Conservation (phyloP, 306 rosid species). For the Trifolium subterraneum region DNA sequence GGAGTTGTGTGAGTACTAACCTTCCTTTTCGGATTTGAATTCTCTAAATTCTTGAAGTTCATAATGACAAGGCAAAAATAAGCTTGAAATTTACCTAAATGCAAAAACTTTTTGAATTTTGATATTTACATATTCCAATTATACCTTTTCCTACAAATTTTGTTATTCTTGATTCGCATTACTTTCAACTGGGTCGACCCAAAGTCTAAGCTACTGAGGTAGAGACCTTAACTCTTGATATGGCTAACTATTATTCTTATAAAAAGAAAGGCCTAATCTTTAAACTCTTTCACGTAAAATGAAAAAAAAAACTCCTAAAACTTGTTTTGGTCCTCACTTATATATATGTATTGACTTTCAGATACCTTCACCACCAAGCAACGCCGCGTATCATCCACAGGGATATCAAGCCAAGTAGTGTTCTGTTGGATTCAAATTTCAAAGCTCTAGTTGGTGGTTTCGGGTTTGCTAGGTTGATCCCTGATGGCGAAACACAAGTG, state of each 20-base stretch:
- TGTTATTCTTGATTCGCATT: no score
- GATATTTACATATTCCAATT: neutral
- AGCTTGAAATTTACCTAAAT: neutral
- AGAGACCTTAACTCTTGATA: no score
- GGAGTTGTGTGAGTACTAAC: neutral
- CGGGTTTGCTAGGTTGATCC: constrained; percentile 88
- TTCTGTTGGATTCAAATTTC: constrained; percentile 70
- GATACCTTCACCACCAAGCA: constrained; percentile 85
- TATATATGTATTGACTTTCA: constrained; percentile 33
- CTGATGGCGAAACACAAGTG: constrained; percentile 88
- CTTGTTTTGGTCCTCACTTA: neutral
- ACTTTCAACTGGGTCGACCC: no score
- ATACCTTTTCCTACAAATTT: no score
- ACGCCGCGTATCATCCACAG: constrained; percentile 80
- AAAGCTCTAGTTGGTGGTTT: constrained; percentile 80
- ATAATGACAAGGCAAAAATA: neutral
- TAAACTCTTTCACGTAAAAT: no score
- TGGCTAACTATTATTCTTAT: no score
- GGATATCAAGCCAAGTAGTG: constrained; percentile 80
- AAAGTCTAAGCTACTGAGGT: no score
- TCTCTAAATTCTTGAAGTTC: no score
- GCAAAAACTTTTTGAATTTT: neutral
- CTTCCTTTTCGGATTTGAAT: neutral
- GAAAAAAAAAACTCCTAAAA: neutral
- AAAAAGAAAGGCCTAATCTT: no score